These are phyloP conservation scores for Globisporangium canariense DNA, from an alignment of 352 stramenopile species.

Conservation along the genomic window DNA sequence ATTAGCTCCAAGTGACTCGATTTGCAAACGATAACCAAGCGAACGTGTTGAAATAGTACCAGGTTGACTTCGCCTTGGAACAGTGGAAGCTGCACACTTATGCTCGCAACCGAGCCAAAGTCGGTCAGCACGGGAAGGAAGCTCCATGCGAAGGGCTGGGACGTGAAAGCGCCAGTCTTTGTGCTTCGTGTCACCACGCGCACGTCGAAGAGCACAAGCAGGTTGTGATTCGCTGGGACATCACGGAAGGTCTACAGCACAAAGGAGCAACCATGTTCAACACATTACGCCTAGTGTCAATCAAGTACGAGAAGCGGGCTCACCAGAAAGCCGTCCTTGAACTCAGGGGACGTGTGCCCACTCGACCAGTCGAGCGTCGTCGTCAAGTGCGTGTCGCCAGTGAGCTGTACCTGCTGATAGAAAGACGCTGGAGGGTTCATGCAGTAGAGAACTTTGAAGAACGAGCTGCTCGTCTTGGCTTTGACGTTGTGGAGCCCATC, in stretches of 20 bases:
- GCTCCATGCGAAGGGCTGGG: slow-evolving; percentile 55
- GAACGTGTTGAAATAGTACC: not conserved
- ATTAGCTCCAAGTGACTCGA: not conserved
- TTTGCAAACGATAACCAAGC: not conserved
- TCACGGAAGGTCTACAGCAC: slow-evolving; percentile 43
- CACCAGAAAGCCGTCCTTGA: slow-evolving; percentile 58
- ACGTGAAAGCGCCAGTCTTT: slow-evolving; percentile 43
- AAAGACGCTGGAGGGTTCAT: slow-evolving; percentile 52
- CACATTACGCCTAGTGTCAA: slow-evolving; percentile 1
- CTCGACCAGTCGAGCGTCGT: slow-evolving; percentile 62
- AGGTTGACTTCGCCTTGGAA: slow-evolving; percentile 57
- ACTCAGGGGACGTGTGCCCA: slow-evolving; percentile 47
- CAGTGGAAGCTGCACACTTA: slow-evolving; percentile 54
- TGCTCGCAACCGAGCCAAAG: slow-evolving; percentile 28
- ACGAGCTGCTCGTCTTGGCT: slow-evolving; percentile 28
- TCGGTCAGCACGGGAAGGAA: slow-evolving; percentile 54
- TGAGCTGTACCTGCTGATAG: slow-evolving; percentile 56
- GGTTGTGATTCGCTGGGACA: slow-evolving; percentile 18
- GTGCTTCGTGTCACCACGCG: slow-evolving; percentile 35
- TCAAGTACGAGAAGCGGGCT: not conserved
- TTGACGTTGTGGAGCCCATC: slow-evolving; percentile 70
- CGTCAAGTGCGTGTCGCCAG: slow-evolving; percentile 53
- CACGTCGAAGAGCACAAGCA: slow-evolving; percentile 58
- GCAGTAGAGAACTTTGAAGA: slow-evolving; percentile 62
- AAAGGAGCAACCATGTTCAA: too few species aligned